Conservation (phyloP, 2,329 filamentous ascomycete genomes). For the Neurospora sp. region DNA sequence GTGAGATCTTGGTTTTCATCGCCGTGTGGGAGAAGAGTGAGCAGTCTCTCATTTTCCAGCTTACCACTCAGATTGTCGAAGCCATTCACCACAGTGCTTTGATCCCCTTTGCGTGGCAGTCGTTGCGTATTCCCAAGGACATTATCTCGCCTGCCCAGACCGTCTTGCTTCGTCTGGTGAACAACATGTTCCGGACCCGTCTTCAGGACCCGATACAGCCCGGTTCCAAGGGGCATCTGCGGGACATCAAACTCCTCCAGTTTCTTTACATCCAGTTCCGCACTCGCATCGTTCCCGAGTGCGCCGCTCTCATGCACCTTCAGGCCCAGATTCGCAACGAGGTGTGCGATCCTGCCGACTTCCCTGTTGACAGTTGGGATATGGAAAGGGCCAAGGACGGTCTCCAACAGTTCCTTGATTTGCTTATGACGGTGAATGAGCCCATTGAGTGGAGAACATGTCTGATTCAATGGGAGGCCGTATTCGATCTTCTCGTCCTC, state of each 20-base stretch:
- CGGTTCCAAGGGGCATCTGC: conserved; percentile 42
- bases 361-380: conserved; percentile 91
- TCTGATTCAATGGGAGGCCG: conserved; percentile 83
- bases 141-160: conserved; percentile 94
- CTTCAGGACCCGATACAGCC: conserved; percentile 31
- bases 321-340: conserved; percentile 81
- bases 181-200: conserved; percentile 68
- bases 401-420: conserved; percentile 87
- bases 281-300: conserved; percentile 85
- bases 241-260: conserved; percentile 58
- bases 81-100: conserved; percentile 82
- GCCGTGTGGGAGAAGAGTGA: conserved; percentile 95
- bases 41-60: conserved; percentile 88
- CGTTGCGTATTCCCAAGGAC: conserved; percentile 84
- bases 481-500: conserved; percentile 78
- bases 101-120: conserved; percentile 86
- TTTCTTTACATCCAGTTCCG: conserved; percentile 91
- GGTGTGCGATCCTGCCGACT: conserved; percentile 69
- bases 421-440: conserved; percentile 82
- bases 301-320: conserved; percentile 84
- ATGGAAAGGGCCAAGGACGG: conserved; percentile 96
- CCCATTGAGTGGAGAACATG: conserved; percentile 73
- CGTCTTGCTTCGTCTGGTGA: conserved; percentile 81
- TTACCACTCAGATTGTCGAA: conserved; percentile 92
- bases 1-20: conserved; percentile 90